Base-by-base conservation (phyloP, 139 green algal genomes). In the Eudorina sp. region DNA sequence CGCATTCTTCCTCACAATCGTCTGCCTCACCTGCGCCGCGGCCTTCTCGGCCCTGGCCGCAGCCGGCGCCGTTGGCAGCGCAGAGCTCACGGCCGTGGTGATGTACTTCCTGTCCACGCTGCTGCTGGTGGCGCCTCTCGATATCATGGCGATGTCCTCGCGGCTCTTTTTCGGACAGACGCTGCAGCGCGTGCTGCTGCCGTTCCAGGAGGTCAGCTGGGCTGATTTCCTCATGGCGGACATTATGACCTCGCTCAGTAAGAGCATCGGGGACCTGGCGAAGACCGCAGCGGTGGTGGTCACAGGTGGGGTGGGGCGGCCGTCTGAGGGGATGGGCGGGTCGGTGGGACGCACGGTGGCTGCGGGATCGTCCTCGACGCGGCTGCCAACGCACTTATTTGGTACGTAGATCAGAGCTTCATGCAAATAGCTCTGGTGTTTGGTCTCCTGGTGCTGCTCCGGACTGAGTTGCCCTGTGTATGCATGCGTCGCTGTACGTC, bases 141-240 rank as follows among this genome's bases (percentile, higher is more conserved):
- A 92, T 3, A 43, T 92, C 13, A 70, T 96, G 3, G 43, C 69
- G 34, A 81, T 58, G 19, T 6, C 75, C 31, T 85, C 84, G 7
- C 76, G 96, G 21, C 78, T 91, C 36, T 95, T 96, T 78, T 97
- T 98, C 62, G 77, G 66, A 1, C 31, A 46, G 8, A 98, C 95
- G 6, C 38, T 95, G n/a, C 87, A 86, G 84, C 89, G 93, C 0
- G 95, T 96, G 46, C 73, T 94, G 36, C 92, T 96, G 41, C 96
- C 96, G 2, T 9, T 97, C 27, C 88, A 95, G 46, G 70, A 92
- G 36, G 96, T 99, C 51, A 90, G 85, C 7, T 99, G 97, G 93
- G 89, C 96, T 2, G 98, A 99, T 86, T 99, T 99, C 86, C 89
- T 99, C 58, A 86, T 99, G 46, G 98, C 98, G 14, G 98, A 99